A percentile compares a stretch with the other conserved stretches of the same genome.
phyloP scores from a whole-genome alignment of 257 asterid genomes.

The Anisodus acutangulus region DNA sequence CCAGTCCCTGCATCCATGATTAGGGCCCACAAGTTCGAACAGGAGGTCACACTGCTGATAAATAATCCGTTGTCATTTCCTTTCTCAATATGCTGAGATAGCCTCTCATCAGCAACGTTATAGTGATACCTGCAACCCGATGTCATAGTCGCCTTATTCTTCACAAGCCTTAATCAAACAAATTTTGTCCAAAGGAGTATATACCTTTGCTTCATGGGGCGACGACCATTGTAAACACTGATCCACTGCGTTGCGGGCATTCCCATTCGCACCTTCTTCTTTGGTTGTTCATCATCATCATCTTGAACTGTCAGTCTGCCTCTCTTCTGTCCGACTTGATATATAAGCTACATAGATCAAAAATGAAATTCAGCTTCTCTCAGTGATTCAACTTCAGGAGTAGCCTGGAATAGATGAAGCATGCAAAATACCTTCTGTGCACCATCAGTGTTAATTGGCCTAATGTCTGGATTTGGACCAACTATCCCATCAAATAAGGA shows the following conservation, averaged over 20 bases:
- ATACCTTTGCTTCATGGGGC: conserved; percentile 72
- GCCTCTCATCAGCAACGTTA: conserved; percentile 61
- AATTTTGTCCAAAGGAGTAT: background rate
- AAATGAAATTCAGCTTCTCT: background rate
- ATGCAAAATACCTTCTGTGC: conserved; percentile 57
- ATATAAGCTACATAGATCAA: conserved; percentile 44
- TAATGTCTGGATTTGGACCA: conserved; percentile 63
- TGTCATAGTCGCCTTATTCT: conserved; percentile 24
- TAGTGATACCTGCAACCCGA: conserved; percentile 69
- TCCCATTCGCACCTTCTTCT: conserved; percentile 71
- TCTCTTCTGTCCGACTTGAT: conserved; percentile 70
- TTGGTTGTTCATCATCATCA: conserved; percentile 63
- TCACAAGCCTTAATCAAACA: background rate
- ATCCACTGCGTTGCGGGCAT: conserved; percentile 76
- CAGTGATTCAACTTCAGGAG: conserved; percentile 30
- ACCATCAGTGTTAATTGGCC: conserved; percentile 73
- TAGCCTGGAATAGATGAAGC: conserved; percentile 23
- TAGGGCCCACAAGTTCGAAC: conserved; percentile 72
- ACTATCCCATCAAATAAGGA: conserved; percentile 71
- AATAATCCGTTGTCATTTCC: conserved; percentile 75
- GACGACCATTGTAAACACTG: conserved; percentile 62
- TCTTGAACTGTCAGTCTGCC: conserved; percentile 53
- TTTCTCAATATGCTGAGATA: conserved; percentile 69
- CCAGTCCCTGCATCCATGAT: conserved; percentile 88
- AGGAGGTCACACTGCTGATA: conserved; percentile 70